These are phyloP conservation scores for Pestalotiopsis sp. DNA, from an alignment of 2,329 filamentous ascomycete species.

Conservation along the genomic window DNA sequence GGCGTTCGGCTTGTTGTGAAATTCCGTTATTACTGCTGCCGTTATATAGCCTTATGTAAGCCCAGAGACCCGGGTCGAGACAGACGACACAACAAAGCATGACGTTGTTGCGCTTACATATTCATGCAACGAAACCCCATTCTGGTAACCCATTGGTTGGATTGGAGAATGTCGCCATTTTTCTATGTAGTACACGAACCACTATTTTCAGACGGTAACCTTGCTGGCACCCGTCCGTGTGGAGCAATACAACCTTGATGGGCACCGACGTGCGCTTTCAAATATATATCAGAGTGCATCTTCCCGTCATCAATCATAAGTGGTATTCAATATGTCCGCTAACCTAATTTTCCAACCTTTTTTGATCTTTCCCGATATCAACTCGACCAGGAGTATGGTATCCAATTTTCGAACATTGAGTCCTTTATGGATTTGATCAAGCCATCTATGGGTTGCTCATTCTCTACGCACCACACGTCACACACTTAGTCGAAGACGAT, in stretches of 20 bases:
- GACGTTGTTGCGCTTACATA: neutral
- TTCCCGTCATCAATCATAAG: neutral
- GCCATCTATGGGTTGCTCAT: constrained; percentile 7
- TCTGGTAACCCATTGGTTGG: neutral
- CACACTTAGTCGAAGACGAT: constrained; percentile 65
- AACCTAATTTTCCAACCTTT: neutral
- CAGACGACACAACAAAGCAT: neutral
- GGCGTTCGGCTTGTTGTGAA: too few relatives aligned
- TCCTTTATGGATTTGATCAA: neutral
- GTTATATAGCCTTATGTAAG: neutral
- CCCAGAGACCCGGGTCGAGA: neutral
- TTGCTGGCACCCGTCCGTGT: neutral
- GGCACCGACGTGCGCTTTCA: neutral
- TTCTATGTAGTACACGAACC: neutral
- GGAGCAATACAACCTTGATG: constrained; percentile 1
- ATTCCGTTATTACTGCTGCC: too few relatives aligned
- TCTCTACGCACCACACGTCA: constrained; percentile 3
- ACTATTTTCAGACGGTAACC: neutral
- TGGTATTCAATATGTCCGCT: neutral
- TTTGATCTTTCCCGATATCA: neutral
- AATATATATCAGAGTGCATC: neutral
- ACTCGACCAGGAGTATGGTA: neutral
- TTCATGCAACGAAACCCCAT: neutral
- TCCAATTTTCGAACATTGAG: neutral
- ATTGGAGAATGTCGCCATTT: neutral